Percentiles rank a stretch among this genome's conserved stretches.
phyloP scores from a whole-genome alignment of 371 early-diverging fungal species.

The Mycotypha africana region DNA sequence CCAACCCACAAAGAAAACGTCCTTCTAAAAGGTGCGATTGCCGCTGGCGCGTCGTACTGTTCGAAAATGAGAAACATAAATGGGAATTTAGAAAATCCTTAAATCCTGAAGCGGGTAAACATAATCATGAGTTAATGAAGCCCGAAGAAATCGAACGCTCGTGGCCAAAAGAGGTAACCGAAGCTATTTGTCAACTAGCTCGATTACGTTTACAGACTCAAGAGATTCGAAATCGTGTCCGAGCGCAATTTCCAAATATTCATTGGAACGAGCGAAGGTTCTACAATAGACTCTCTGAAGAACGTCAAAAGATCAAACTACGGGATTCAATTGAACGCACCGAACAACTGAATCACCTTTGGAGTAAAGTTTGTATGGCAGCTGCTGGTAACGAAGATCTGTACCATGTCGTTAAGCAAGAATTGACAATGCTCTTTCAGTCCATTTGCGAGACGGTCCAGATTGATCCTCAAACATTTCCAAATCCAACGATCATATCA shows the following conservation, averaged over 20 bases:
- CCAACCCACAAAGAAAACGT: constrained; percentile 52
- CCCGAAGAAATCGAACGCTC: constrained; percentile 53
- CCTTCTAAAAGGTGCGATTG: constrained; percentile 60
- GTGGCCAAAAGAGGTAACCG: constrained; percentile 54
- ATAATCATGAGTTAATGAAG: constrained; percentile 53
- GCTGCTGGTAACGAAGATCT: constrained; percentile 40
- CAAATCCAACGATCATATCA: constrained; percentile 2
- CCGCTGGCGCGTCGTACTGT: constrained; percentile 56
- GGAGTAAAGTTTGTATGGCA: constrained; percentile 32
- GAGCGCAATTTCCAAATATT: constrained; percentile 47
- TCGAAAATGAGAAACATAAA: constrained; percentile 36
- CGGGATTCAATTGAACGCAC: constrained; percentile 48
- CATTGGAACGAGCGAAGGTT: constrained; percentile 64
- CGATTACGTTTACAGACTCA: constrained; percentile 46
- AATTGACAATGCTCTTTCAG: constrained; percentile 16
- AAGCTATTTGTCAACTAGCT: constrained; percentile 45
- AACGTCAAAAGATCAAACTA: constrained; percentile 48
- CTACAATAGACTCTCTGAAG: constrained; percentile 58
- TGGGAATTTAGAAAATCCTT: constrained; percentile 59
- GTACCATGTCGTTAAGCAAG: constrained; percentile 27
- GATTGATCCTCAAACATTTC: constrained; percentile 14
- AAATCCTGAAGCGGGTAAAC: constrained; percentile 53
- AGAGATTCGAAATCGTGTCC: constrained; percentile 48
- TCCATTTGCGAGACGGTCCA: constrained; percentile 42
- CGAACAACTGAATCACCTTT: constrained; percentile 22